Evolutionary conservation across 2,329 filamentous ascomycete species (phyloP).

Genomic region (Cryphonectria naterciae): DNA sequence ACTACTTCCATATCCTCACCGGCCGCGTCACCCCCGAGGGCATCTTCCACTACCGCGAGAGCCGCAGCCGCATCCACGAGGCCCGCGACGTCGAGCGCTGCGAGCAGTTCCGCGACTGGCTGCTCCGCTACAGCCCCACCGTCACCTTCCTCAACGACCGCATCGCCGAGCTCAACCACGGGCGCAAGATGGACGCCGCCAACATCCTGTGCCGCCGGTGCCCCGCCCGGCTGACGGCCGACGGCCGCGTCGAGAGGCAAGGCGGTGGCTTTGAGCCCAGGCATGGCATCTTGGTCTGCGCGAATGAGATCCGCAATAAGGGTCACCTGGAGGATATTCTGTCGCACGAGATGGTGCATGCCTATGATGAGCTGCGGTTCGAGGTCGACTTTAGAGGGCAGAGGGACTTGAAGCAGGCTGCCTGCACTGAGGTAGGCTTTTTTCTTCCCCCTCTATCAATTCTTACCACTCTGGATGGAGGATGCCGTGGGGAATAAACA

Average conservation of each 20-base stretch:
- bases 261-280: conserved; percentile 84
- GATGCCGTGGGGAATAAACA: neutral
- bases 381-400: conserved; percentile 80
- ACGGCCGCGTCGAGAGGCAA: conserved; percentile 65
- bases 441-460: neutral
- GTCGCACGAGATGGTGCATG: conserved; percentile 97
- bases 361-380: conserved; percentile 90
- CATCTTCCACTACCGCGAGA: conserved; percentile 75
- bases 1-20: conserved; percentile 82
- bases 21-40: conserved; percentile 72
- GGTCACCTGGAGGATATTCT: conserved; percentile 91
- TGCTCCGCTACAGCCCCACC: conserved; percentile 81
- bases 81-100: conserved; percentile 78
- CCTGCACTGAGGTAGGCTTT: conserved; percentile 80
- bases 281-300: conserved; percentile 88
- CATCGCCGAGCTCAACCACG: conserved; percentile 76
- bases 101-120: conserved; percentile 81
- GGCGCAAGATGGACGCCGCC: conserved; percentile 60
- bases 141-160: conserved; percentile 86
- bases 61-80: conserved; percentile 76
- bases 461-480: neutral
- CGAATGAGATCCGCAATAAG: conserved; percentile 82
- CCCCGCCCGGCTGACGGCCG: conserved; percentile 58
- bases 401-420: conserved; percentile 81
- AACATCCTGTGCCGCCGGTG: conserved; percentile 88